Percentiles rank a stretch among this genome's conserved stretches.
phyloP scores from a whole-genome alignment of 352 stramenopile genomes.

The Blastocystis sp. region DNA sequence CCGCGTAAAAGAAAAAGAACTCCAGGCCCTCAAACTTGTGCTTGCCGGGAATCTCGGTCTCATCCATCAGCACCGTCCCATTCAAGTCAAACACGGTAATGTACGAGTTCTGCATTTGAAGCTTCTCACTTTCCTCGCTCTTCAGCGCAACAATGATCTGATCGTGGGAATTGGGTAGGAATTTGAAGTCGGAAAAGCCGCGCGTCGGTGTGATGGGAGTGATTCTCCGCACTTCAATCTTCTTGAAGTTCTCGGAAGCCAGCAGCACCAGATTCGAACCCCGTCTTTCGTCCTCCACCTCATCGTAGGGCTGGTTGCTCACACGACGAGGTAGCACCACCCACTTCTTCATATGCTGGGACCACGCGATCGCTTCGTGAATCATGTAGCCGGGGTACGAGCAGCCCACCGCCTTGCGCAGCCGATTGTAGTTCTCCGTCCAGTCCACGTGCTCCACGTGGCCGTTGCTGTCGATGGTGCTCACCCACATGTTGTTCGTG shows the following conservation, averaged over 20 bases:
- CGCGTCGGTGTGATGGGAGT: conserved; percentile 81
- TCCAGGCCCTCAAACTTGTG: conserved; percentile 89
- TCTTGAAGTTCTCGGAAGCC: conserved; percentile 84
- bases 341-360: conserved; percentile 87
- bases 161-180: conserved; percentile 84
- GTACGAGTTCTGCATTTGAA: conserved; percentile 78
- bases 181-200: conserved; percentile 90
- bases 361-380: conserved; percentile 95
- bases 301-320: conserved; percentile 89
- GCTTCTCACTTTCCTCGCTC: conserved; percentile 84
- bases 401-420: conserved; percentile 85
- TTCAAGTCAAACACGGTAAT: conserved; percentile 88
- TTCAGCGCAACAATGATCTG: conserved; percentile 87
- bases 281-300: conserved; percentile 87
- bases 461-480: conserved; percentile 81
- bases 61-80: conserved; percentile 83
- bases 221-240: conserved; percentile 80
- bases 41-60: conserved; percentile 83
- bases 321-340: conserved; percentile 93
- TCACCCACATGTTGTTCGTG: conserved; percentile 95
- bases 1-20: conserved; percentile 75
- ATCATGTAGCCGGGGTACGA: conserved; percentile 89
- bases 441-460: conserved; percentile 86
- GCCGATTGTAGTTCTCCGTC: conserved; percentile 85
- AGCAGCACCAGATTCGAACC: conserved; percentile 85